phyloP scores from a whole-genome alignment of 768 basidiomycete species.

The Leccinellum albellum region DNA sequence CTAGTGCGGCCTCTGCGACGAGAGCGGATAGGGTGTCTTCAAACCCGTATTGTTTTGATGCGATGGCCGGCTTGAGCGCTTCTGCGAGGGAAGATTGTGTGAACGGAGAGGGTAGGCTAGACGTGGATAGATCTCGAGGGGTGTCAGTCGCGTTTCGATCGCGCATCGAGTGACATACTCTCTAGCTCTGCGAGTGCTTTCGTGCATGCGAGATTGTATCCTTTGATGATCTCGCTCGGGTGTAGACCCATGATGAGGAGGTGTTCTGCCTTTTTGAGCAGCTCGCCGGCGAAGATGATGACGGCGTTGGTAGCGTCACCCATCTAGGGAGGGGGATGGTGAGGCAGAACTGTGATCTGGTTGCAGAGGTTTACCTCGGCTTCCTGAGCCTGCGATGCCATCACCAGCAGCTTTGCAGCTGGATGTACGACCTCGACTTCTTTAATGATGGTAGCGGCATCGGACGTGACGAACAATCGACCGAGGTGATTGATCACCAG shows the following conservation, averaged over 20 bases:
- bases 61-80: conserved; percentile 88
- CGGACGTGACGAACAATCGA: conserved; percentile 93
- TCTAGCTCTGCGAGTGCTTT: conserved; percentile 88
- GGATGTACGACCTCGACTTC: conserved; percentile 99
- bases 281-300: conserved; percentile 90
- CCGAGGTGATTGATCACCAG: conserved; percentile 97
- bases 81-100: conserved; percentile 64
- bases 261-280: conserved; percentile 89
- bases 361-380: conserved; percentile 59
- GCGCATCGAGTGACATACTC: conserved; percentile 50
- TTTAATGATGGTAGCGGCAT: conserved; percentile 97
- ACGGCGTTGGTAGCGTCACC: conserved; percentile 97
- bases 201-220: conserved; percentile 86
- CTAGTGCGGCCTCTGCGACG: conserved; percentile 89
- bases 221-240: conserved; percentile 91
- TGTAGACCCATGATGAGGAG: conserved; percentile 95
- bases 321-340: conserved; percentile 53
- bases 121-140: conserved; percentile 61
- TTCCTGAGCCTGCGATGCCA: conserved; percentile 97
- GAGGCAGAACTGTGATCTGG: neutral
- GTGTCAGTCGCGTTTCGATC: conserved; percentile 11
- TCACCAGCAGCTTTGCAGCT: conserved; percentile 97
- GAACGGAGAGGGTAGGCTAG: conserved; percentile 66
- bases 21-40: conserved; percentile 79
- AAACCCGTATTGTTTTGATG: conserved; percentile 95